Conservation (phyloP, 768 basidiomycete genomes). For the Hygrocybe coccinea region DNA sequence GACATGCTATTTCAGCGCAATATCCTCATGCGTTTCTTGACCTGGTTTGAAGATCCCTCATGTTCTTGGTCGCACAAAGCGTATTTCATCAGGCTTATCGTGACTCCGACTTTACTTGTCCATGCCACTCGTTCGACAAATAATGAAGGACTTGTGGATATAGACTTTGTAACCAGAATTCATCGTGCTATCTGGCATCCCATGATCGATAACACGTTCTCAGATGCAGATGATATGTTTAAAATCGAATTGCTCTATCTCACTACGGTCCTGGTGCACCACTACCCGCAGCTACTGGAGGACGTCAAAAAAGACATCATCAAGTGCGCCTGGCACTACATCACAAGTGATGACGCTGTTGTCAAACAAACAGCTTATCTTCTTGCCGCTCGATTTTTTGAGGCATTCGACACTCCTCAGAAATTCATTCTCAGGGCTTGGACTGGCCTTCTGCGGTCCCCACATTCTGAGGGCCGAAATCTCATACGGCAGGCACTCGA, state of each 20-base stretch:
- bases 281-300: slow-evolving; percentile 73
- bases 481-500: slow-evolving; percentile 83
- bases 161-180: slow-evolving; percentile 63
- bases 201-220: slow-evolving; percentile 53
- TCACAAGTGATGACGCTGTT: slow-evolving; percentile 78
- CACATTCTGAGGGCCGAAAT: slow-evolving; percentile 64
- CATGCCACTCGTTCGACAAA: slow-evolving; percentile 55
- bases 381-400: slow-evolving; percentile 87
- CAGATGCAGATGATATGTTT: slow-evolving; percentile 73
- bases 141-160: slow-evolving; percentile 62
- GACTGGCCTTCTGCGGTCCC: slow-evolving; percentile 81
- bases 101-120: slow-evolving; percentile 82
- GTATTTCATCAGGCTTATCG: slow-evolving; percentile 70
- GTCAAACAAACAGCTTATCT: slow-evolving; percentile 92
- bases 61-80: slow-evolving; percentile 74
- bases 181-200: slow-evolving; percentile 80
- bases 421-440: slow-evolving; percentile 91
- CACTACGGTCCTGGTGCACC: slow-evolving; percentile 82
- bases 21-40: slow-evolving; percentile 76
- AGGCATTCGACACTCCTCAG: slow-evolving; percentile 78
- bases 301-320: slow-evolving; percentile 89
- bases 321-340: slow-evolving; percentile 87
- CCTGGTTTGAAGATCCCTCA: slow-evolving; percentile 68
- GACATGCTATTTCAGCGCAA: slow-evolving; percentile 72
- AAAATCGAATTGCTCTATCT: slow-evolving; percentile 88